phyloP scores from a whole-genome alignment of 1,284 basidiomycete species.

The Fistulinella cinereoalba region DNA sequence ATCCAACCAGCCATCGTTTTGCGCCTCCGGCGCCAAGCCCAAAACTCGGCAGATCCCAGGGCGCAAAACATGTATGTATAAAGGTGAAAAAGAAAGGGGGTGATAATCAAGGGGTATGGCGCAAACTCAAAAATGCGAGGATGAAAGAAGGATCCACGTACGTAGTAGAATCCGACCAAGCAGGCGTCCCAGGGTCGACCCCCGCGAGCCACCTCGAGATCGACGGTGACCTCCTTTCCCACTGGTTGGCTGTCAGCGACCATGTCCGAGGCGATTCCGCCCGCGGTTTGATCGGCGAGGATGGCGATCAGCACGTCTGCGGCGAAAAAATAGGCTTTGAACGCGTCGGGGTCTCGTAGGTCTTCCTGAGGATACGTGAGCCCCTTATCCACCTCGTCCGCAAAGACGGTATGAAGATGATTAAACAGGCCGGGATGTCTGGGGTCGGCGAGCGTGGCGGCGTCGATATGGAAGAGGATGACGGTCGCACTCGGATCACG shows the following conservation, averaged over 20 bases:
- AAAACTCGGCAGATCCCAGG: too few species aligned
- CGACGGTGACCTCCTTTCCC: conserved; percentile 32
- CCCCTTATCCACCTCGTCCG: conserved; percentile 73
- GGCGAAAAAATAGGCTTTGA: conserved; percentile 73
- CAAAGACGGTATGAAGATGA: conserved; percentile 64
- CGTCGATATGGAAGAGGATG: conserved; percentile 64
- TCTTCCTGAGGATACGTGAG: conserved; percentile 83
- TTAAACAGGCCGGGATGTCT: conserved; percentile 50
- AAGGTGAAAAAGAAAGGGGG: too few species aligned
- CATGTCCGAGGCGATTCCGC: not conserved
- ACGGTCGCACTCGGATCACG: conserved; percentile 24
- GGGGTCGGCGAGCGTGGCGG: conserved; percentile 38
- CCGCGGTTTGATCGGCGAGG: conserved; percentile 23
- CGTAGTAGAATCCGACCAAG: conserved; percentile 82
- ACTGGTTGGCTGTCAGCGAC: not conserved
- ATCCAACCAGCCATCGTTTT: not conserved
- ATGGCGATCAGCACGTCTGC: conserved; percentile 77
- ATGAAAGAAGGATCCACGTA: conserved; percentile 37
- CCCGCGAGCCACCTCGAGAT: conserved; percentile 44
- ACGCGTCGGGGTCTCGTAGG: conserved; percentile 50
- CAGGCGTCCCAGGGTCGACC: conserved; percentile 63
- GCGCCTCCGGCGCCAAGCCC: too few species aligned
- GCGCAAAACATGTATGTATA: too few species aligned
- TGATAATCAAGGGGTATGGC: too few species aligned
- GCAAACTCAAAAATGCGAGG: not conserved